phyloP scores from a whole-genome alignment of 208 protist species.

The Acanthamoeba healyi region DNA sequence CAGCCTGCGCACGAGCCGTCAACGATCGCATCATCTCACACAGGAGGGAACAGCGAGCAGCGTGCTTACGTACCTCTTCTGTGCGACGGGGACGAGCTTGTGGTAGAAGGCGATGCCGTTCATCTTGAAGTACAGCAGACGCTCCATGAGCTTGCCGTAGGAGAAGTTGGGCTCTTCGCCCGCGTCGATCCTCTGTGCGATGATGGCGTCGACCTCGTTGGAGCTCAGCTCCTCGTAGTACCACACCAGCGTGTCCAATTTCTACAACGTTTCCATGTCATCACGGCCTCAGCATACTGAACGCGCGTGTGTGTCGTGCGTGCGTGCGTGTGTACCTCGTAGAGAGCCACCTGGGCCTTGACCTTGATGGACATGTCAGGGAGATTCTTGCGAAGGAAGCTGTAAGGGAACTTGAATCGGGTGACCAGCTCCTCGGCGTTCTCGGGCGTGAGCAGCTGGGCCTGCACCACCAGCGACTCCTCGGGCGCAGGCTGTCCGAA shows the following conservation, averaged over 20 bases:
- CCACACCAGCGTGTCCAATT: conserved; percentile 80
- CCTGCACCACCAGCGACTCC: conserved; percentile 61
- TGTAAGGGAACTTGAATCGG: conserved; percentile 61
- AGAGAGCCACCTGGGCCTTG: conserved; percentile 56
- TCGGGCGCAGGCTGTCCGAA: conserved; percentile 31
- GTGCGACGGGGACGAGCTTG: conserved; percentile 24
- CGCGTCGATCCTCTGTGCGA: conserved; percentile 74
- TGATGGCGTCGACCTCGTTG: conserved; percentile 20
- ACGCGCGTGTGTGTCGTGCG: not conserved
- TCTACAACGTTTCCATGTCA: not conserved
- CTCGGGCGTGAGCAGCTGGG: conserved; percentile 37
- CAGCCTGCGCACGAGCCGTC: not conserved
- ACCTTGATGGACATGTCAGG: conserved; percentile 49
- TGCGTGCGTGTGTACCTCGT: conserved; percentile 35
- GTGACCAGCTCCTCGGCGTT: conserved; percentile 65
- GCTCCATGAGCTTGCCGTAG: conserved; percentile 85
- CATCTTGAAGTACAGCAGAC: conserved; percentile 75
- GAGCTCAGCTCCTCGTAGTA: conserved; percentile 83
- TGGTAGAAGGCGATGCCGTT: conserved; percentile 27
- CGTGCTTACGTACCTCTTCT: not conserved
- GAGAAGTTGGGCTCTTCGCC: conserved; percentile 80
- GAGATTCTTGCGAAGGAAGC: conserved; percentile 68
- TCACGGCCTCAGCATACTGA: not conserved
- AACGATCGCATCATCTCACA: too few relatives aligned
- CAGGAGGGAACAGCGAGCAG: too few relatives aligned